Evolutionary conservation across 2,329 filamentous ascomycete genomes (phyloP), one percentile per base, ranked within the genome.

Genomic region (Talaromyces pinophilus): DNA sequence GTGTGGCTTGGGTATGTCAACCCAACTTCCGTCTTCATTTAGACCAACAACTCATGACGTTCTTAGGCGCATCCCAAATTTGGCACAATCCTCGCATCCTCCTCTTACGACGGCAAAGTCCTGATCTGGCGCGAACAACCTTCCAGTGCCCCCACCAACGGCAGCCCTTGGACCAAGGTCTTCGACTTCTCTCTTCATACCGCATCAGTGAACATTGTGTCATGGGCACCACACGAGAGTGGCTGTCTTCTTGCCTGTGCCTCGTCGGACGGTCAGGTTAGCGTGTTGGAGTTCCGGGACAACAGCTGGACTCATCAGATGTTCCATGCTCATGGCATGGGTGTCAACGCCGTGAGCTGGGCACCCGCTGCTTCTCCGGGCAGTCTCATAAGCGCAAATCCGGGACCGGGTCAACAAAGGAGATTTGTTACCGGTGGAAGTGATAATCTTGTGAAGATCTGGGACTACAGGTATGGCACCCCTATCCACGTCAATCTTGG

Each of bases 311-410:
- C 92, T 71, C 91, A 96, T 79, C 88, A 89, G 73, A 91, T 92
- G 72, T 97, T 99, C 82, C 88, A 90, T 60, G 95, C 95, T 13
- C 95, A 98, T 81, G 93, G 92, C 44, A 88, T 96, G 72, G 95
- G 95, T 70, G 95, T 96, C 76, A 99, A 99, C 82, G 92, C 92
- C 35, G 94, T 99, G 59, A 93, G 90, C 19, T 99, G 95, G 95
- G 93, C 94, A 0, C 95, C 95, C 1, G 90, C 91, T 44, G 90
- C 91, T 50, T 86, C 88, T 6, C 91, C 95, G 0, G 95, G 93
- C 67, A 92, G 91, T 79, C 87, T 97, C 72, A 89, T 95, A 69
- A 92, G 90, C 79, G 90, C 88, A 72, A 86, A 85, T 64, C 85
- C 87, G 3, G 83, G 83, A 19, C 83, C 86, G 15, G 85, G 85